These are phyloP conservation scores for Digitaria exilis DNA, from an alignment of 202 grass and related monocot genomes.

Conservation along the genomic window DNA sequence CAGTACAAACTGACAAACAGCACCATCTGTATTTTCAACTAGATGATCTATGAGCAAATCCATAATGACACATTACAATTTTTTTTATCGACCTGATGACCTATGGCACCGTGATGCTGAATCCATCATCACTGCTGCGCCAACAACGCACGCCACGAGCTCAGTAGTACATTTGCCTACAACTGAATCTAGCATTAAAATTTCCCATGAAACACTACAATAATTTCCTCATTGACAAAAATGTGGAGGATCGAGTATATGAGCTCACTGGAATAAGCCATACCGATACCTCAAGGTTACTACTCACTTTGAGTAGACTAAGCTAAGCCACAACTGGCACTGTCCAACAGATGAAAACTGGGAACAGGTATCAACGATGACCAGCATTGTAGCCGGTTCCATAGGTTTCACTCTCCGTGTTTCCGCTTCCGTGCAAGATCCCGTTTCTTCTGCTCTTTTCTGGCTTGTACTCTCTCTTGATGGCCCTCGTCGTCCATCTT, in stretches of 20 bases:
- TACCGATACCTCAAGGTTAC: not conserved
- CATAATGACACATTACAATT: not conserved
- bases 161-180: not conserved
- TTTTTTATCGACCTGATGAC: not conserved
- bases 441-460: slow-evolving; percentile 72
- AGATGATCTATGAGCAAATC: not conserved
- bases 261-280: not conserved
- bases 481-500: slow-evolving; percentile 82
- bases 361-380: not conserved
- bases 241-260: not conserved
- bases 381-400: not conserved
- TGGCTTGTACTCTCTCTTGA: slow-evolving; percentile 65
- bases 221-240: not conserved
- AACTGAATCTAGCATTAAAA: not conserved
- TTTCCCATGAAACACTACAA: slow-evolving; percentile 14
- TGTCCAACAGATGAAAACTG: not conserved
- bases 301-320: not conserved
- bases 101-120: not conserved
- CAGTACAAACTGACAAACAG: not conserved
- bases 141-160: not conserved
- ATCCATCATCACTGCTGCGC: too few species aligned
- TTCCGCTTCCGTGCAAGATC: slow-evolving; percentile 54
- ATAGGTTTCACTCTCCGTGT: slow-evolving; percentile 35
- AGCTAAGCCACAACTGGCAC: not conserved
- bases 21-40: not conserved